These are phyloP conservation scores for Cyclotella baltica DNA, from an alignment of 108 stramenopile species.

Conservation along the genomic window DNA sequence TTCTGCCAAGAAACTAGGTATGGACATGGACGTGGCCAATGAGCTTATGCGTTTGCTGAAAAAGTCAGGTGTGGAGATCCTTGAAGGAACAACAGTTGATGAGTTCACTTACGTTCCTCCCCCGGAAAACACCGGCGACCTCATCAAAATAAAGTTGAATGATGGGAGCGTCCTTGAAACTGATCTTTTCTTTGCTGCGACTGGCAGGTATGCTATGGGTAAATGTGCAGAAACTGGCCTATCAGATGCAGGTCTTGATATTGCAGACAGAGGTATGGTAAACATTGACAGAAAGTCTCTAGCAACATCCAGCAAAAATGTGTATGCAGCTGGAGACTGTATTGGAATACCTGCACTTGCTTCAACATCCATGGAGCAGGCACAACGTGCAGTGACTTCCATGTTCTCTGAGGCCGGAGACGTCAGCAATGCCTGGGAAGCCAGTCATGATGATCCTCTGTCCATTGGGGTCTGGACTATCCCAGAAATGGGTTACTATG, in stretches of 20 bases:
- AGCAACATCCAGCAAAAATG: constrained; percentile 8
- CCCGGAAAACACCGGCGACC: constrained; percentile 12
- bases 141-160: constrained; percentile 24
- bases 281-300: constrained; percentile 32
- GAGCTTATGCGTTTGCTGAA: constrained; percentile 26
- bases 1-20: constrained; percentile 29
- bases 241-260: constrained; percentile 14
- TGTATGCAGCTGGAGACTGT: constrained; percentile 47
- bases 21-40: constrained; percentile 43
- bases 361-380: constrained; percentile 38
- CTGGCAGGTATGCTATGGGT: constrained; percentile 25
- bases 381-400: constrained; percentile 16
- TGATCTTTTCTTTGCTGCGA: constrained; percentile 41
- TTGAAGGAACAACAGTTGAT: constrained; percentile 15
- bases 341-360: constrained; percentile 34
- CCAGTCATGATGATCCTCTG: constrained; percentile 26
- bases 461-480: constrained; percentile 42
- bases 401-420: constrained; percentile 19
- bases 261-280: constrained; percentile 27
- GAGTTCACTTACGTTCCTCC: constrained; percentile 22
- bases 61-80: constrained; percentile 16
- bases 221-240: constrained; percentile 29
- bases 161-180: constrained; percentile 28
- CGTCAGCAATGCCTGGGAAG: background rate
- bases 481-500: constrained; percentile 35